Base-by-base conservation (phyloP, 371 early-diverging fungal genomes). In the Blastocladiella emersonii region DNA sequence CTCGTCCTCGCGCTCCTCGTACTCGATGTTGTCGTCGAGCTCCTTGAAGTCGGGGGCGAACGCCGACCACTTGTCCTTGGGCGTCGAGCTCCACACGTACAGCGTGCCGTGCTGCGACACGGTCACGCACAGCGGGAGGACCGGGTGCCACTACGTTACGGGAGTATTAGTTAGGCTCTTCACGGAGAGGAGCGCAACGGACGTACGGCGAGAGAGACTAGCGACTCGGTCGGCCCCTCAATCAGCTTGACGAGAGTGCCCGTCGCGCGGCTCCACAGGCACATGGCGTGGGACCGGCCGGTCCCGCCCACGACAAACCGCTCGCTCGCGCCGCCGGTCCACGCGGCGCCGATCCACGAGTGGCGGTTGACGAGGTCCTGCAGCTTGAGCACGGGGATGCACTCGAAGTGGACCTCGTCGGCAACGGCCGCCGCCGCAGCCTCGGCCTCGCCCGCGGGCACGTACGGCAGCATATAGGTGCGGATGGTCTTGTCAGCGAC, bases 11-110 rank as follows among this genome's bases (percentile, higher is more conserved):
- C 85, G 76, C 69, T 96, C 96, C 56, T 83, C 82, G 66, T 93
- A 94, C 65, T 92, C 93, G 10, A 89, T 72, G 68, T 95, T 94
- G 64, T 92, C 91, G 39, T 93, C 92, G 21, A 95, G 67, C 63
- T 94, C 92, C 41, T 77, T 81, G 66, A 94, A 95, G 60, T 87
- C 89, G 15, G 93, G 93, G 23, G 90, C 92, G 78, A 93, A 90
- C 23, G 92, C 91, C 56, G 89, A 88, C 90, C 92, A 96, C 66
- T 89, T 88, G 59, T 92, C 90, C 65, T 83, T 83, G 37, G 84
- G 83, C 34, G 80, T 82, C 7, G 84, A 82, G n/a, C 87, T 81
- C 96, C 96, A 96, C 32, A 93, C 75, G 66, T 89, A 86, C 23
- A 95, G 82, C 23, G 77, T 80, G 17, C 93, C 93, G 67, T 80